phyloP scores from a whole-genome alignment of 345 rosid species.

The Murraya paniculata region DNA sequence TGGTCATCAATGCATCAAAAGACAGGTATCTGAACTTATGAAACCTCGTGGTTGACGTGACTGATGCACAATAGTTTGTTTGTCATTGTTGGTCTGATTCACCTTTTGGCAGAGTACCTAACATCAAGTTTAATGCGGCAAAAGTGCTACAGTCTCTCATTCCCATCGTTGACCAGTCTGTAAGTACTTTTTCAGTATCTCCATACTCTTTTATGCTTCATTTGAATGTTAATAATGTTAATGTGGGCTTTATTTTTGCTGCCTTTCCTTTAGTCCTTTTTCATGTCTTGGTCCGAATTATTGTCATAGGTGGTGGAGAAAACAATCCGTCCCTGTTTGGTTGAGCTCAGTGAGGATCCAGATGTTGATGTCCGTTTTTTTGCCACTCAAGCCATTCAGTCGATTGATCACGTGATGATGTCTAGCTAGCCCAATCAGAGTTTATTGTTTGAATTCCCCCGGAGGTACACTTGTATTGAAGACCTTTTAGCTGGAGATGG shows the following conservation, averaged over 20 bases:
- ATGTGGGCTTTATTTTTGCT: background rate
- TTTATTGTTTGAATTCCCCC: background rate
- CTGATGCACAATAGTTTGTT: conserved; percentile 7
- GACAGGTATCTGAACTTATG: conserved; percentile 55
- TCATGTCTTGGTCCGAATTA: too few species aligned
- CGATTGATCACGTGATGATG: conserved; percentile 77
- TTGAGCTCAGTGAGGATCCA: conserved; percentile 86
- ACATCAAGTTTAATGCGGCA: conserved; percentile 94
- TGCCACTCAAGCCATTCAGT: conserved; percentile 78
- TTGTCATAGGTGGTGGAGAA: conserved; percentile 67
- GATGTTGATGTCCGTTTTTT: conserved; percentile 90
- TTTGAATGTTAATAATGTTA: background rate
- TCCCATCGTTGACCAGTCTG: conserved; percentile 80
- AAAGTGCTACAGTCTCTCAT: conserved; percentile 89
- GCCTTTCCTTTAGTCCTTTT: background rate
- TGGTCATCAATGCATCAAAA: conserved; percentile 65
- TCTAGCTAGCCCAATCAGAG: conserved; percentile 40
- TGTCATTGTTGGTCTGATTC: conserved; percentile 11
- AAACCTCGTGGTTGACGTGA: background rate
- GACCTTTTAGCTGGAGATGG: background rate
- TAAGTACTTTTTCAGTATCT: conserved; percentile 33
- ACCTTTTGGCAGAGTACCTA: conserved; percentile 68
- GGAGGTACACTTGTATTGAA: background rate
- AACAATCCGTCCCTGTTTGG: conserved; percentile 70
- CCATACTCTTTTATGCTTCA: background rate